Evolutionary conservation across 1,284 basidiomycete genomes (phyloP).

Genomic region (Mycena sp.): DNA sequence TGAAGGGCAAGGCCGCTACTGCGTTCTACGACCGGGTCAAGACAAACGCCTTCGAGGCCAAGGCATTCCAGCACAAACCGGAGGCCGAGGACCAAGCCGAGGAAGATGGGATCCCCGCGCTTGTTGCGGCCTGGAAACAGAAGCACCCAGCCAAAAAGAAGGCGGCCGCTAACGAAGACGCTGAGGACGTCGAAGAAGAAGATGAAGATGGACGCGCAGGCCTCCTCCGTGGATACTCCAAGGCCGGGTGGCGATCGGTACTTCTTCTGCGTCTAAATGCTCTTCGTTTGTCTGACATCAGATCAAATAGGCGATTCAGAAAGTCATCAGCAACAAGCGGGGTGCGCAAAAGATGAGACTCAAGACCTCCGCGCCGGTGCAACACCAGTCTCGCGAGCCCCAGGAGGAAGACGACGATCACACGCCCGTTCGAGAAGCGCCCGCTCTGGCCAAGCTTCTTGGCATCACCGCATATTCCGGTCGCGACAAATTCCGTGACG

Average conservation of each 20-base stretch:
- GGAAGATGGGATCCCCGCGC: neutral
- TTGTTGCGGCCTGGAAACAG: neutral
- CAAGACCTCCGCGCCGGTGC: neutral
- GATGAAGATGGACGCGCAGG: neutral
- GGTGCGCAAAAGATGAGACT: neutral
- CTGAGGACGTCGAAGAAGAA: neutral
- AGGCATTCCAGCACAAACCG: slow-evolving; percentile 2
- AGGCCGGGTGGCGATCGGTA: neutral
- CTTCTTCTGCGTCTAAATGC: neutral
- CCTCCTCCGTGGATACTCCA: neutral
- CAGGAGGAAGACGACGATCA: neutral
- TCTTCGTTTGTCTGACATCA: neutral
- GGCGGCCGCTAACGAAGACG: neutral
- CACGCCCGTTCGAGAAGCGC: neutral
- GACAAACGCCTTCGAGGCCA: neutral
- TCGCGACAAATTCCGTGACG: neutral
- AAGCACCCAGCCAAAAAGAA: neutral
- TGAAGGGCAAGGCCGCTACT: neutral
- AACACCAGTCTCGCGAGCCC: neutral
- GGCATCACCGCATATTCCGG: neutral
- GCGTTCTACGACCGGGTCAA: neutral
- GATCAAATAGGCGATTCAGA: neutral
- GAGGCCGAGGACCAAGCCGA: neutral
- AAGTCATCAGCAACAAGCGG: neutral
- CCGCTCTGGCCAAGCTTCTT: neutral